Percentiles rank a stretch among this genome's conserved stretches.
phyloP scores from a whole-genome alignment of 2,329 filamentous ascomycete genomes.

The Exophiala sp. region DNA sequence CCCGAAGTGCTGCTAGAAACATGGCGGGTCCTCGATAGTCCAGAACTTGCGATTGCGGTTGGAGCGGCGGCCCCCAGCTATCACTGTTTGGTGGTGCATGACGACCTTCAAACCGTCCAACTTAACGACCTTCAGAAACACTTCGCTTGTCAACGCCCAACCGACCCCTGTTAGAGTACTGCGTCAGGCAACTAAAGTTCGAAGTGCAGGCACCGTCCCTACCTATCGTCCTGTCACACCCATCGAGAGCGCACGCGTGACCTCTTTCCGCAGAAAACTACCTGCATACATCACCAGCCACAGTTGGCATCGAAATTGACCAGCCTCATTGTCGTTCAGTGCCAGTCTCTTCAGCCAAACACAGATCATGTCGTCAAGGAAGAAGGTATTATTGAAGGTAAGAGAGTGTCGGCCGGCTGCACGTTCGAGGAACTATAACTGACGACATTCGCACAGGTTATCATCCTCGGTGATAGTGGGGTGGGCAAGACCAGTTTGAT shows the following conservation, averaged over 20 bases:
- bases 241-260: conserved; percentile 3
- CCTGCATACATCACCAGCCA: background rate
- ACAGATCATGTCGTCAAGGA: conserved; percentile 66
- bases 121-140: background rate
- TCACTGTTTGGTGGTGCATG: background rate
- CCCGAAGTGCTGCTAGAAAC: background rate
- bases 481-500: conserved; percentile 99
- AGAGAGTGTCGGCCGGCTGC: conserved; percentile 22
- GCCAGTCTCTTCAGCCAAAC: background rate
- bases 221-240: background rate
- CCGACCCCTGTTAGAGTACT: background rate
- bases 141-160: background rate
- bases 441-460: conserved; percentile 62
- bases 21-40: background rate
- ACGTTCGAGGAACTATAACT: conserved; percentile 8
- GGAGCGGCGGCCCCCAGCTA: background rate
- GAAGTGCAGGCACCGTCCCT: background rate
- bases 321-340: background rate
- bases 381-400: conserved; percentile 91
- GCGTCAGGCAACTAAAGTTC: background rate
- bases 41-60: too few species aligned
- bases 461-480: conserved; percentile 97
- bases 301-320: background rate
- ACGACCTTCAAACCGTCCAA: background rate
- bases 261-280: conserved; percentile 2